Percentiles rank a stretch among this genome's conserved stretches.
Conservation (phyloP, 345 rosid species). For the Arabis hirsuta region DNA sequence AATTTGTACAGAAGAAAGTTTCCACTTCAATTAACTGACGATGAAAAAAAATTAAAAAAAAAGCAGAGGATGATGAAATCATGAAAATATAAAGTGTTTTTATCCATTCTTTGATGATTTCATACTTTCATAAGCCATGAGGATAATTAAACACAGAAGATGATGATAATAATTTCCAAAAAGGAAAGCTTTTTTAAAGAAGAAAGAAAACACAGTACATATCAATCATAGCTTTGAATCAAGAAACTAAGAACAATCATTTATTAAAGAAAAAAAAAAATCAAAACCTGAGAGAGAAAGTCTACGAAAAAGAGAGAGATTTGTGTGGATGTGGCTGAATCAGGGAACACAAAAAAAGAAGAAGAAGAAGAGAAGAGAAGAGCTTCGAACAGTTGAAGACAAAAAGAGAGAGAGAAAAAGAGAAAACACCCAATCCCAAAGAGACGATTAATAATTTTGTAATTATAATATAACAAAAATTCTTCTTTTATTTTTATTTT, state of each 20-base stretch:
- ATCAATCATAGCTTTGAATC: slow-evolving; percentile 47
- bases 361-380: too few species aligned
- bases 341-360: slow-evolving; percentile 52
- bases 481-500: neutral
- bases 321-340: slow-evolving; percentile 46
- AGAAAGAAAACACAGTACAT: slow-evolving; percentile 39
- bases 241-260: slow-evolving; percentile 31
- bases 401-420: slow-evolving; percentile 40
- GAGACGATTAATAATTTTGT: slow-evolving; percentile 45
- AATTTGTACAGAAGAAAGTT: slow-evolving; percentile 11
- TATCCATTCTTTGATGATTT: slow-evolving; percentile 10
- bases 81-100: slow-evolving; percentile 23
- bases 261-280: neutral
- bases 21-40: slow-evolving; percentile 31
- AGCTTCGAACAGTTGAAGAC: slow-evolving; percentile 47
- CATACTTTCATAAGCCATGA: slow-evolving; percentile 15
- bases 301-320: slow-evolving; percentile 42
- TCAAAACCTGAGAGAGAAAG: slow-evolving; percentile 31
- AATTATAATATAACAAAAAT: slow-evolving; percentile 17
- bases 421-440: slow-evolving; percentile 57
- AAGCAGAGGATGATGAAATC: slow-evolving; percentile 30
- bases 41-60: neutral
- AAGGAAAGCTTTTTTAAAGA: slow-evolving; percentile 15
- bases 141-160: slow-evolving; percentile 12
- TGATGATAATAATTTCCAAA: slow-evolving; percentile 24